These are phyloP conservation scores for Dipsacomyces acuminosporus DNA, from an alignment of 371 early-diverging fungal genomes.

Conservation along the genomic window DNA sequence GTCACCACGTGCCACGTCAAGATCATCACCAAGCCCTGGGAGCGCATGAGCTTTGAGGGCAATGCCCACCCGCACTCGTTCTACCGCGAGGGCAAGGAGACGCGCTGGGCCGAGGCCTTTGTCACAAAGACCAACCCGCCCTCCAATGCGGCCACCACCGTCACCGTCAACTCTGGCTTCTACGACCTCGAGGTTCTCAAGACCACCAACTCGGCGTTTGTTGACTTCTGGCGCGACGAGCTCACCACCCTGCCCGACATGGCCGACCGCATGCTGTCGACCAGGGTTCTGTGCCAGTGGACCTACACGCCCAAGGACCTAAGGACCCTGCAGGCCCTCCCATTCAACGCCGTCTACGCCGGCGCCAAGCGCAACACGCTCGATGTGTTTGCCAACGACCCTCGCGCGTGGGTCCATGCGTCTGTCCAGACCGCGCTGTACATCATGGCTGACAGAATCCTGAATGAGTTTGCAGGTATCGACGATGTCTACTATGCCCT, in stretches of 20 bases:
- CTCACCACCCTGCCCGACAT: constrained; percentile 71
- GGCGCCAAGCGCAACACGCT: constrained; percentile 46
- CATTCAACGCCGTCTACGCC: not conserved
- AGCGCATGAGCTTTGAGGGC: constrained; percentile 64
- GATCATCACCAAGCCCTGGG: constrained; percentile 73
- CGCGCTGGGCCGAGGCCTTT: constrained; percentile 58
- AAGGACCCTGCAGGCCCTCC: constrained; percentile 51
- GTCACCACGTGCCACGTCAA: constrained; percentile 64
- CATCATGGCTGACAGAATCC: constrained; percentile 50
- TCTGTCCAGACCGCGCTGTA: constrained; percentile 39
- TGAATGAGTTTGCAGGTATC: constrained; percentile 55
- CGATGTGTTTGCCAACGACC: constrained; percentile 41
- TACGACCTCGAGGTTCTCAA: constrained; percentile 43
- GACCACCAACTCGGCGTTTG: constrained; percentile 75
- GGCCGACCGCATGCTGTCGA: constrained; percentile 78
- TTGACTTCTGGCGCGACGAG: constrained; percentile 69
- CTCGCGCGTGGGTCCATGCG: constrained; percentile 45
- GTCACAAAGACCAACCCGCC: constrained; percentile 45
- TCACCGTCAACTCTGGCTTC: constrained; percentile 13
- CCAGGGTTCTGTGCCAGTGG: constrained; percentile 69
- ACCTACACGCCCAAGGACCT: constrained; percentile 68
- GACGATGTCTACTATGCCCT: constrained; percentile 63
- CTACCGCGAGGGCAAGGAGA: constrained; percentile 71
- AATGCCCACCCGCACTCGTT: constrained; percentile 75
- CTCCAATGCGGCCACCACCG: constrained; percentile 2